Percentiles rank a stretch among this genome's conserved stretches.
Evolutionary conservation across 2,329 filamentous ascomycete genomes (phyloP).

Genomic region (Ploettnerulaceae sp.): DNA sequence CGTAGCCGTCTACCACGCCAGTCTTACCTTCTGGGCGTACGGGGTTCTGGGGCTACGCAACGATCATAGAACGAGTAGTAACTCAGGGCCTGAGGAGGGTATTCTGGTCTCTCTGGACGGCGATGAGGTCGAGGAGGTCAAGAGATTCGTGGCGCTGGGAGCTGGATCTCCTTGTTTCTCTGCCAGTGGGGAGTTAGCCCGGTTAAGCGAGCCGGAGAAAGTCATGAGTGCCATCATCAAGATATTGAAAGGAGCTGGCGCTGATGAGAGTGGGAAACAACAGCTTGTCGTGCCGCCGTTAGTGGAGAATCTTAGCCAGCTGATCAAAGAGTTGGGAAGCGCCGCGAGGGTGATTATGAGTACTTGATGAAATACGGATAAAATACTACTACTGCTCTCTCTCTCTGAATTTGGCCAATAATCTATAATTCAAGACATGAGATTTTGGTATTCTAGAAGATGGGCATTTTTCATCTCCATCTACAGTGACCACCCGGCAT

Average conservation of each 20-base stretch:
- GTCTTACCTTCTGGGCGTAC: background rate
- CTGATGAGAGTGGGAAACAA: background rate
- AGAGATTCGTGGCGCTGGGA: slow-evolving; percentile 14
- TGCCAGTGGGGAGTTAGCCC: slow-evolving; percentile 2
- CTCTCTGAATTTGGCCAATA: background rate
- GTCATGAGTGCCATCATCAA: slow-evolving; percentile 15
- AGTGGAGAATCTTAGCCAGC: slow-evolving; percentile 60
- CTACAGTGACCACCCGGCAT: slow-evolving; percentile 38
- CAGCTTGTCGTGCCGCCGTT: slow-evolving; percentile 46
- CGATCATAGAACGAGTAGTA: no score
- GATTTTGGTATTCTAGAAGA: background rate
- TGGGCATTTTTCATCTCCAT: no score
- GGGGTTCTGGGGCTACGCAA: no score
- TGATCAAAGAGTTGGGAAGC: slow-evolving; percentile 53
- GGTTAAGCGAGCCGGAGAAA: slow-evolving; percentile 11
- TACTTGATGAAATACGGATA: background rate
- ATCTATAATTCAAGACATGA: background rate
- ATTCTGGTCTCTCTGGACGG: background rate
- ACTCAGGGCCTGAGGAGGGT: background rate
- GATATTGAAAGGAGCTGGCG: slow-evolving; percentile 6
- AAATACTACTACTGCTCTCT: no score
- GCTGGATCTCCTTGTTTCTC: slow-evolving; percentile 10
- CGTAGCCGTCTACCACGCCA: background rate
- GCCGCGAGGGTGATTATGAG: slow-evolving; percentile 9
- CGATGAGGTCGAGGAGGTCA: background rate